Evolutionary conservation across 352 stramenopile genomes (phyloP).

Genomic region (Thalassiosira sp.): DNA sequence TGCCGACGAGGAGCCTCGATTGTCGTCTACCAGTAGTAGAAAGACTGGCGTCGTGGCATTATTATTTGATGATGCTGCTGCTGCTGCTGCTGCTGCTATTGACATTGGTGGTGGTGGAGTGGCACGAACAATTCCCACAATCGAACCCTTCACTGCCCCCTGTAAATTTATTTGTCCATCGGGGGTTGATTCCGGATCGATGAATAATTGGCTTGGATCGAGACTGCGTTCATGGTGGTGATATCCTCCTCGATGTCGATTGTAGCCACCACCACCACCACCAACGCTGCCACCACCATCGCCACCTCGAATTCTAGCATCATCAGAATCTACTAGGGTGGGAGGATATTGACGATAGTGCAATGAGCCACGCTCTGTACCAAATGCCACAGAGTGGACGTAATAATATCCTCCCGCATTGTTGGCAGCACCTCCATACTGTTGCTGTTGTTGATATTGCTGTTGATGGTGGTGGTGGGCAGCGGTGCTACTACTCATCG

Average conservation of each 20-base stretch:
- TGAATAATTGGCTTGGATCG: slow-evolving; percentile 8
- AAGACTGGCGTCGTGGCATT: slow-evolving; percentile 43
- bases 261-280: not conserved
- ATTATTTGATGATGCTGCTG: not conserved
- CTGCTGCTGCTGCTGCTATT: not conserved
- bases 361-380: slow-evolving; percentile 72
- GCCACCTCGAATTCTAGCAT: no score
- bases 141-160: slow-evolving; percentile 47
- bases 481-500: no score
- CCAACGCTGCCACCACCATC: no score
- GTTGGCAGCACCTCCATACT: not conserved
- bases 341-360: slow-evolving; percentile 67
- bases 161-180: slow-evolving; percentile 28
- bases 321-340: no score
- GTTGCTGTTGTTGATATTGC: not conserved
- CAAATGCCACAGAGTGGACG: slow-evolving; percentile 66
- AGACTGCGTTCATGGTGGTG: not conserved
- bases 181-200: not conserved
- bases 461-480: not conserved
- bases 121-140: slow-evolving; percentile 44
- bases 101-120: slow-evolving; percentile 5
- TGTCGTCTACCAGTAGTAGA: slow-evolving; percentile 77
- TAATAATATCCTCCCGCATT: not conserved
- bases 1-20: slow-evolving; percentile 39
- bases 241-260: not conserved